Base-by-base conservation (phyloP, 495 filamentous ascomycete genomes). In the Chaetomium fimeti region DNA sequence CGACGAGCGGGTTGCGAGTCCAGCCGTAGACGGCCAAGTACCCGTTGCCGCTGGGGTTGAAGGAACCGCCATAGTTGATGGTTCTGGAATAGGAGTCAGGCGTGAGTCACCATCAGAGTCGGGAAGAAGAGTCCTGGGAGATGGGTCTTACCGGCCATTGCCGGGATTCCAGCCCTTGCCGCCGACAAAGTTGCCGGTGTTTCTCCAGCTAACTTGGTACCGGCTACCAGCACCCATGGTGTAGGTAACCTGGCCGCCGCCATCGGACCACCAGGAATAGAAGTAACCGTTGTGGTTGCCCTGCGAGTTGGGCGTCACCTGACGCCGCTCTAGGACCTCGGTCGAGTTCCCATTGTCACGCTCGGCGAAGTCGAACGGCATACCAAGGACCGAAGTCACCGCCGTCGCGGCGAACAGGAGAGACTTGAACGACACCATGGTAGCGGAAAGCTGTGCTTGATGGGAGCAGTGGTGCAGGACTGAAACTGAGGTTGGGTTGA, bases 81-180 rank as follows among this genome's bases (percentile, higher is more conserved):
- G 60, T 63, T 27, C 67, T 63, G 7, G 13, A 12, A 4, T 22
- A n/a, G 18, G 20, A 20, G 55, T 58, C 29, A 64, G 55, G 1
- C 47, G 40, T 51, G 8, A 15, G 8, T 36, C 8, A 6, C 1
- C 25, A 13, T n/a, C 5, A 12, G 6, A 13, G 8, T 6, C 13
- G 40, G 24, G 20, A 0, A 15, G 32, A 16, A n/a, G 6, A 13
- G 4, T 18, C 40, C 40, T n/a, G n/a, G 13, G 2, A 43, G 43
- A 1, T 16, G 45, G 48, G 20, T 9, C 65, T 55, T 53, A 67
- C 65, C 65, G 60, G 25, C 60, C 61, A 24, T 16, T 68, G 13
- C 84, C 84, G 13, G 83, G 78, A 63, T 78, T 76, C 85, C 84
- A 87, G 29, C 85, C 85, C 75, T 85, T 86, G 52, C 86, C 86